A percentile compares a stretch with the other conserved stretches of the same genome.
phyloP scores from a whole-genome alignment of 495 filamentous ascomycete genomes.

The Penicillium samsonianum region DNA sequence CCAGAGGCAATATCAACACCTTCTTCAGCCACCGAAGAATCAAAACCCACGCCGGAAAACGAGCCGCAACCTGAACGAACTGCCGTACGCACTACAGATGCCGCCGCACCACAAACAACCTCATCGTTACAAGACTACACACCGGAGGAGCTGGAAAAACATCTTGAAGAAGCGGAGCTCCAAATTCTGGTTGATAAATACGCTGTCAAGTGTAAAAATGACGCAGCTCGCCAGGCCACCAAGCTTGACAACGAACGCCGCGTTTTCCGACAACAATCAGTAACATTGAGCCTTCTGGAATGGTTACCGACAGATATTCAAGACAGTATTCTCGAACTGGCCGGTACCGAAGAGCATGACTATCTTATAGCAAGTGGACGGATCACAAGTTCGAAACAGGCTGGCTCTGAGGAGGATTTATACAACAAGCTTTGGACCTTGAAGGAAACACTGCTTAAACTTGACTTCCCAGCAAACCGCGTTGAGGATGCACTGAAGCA shows the following conservation, averaged over 20 bases:
- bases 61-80: slow-evolving; percentile 37
- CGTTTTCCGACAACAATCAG: slow-evolving; percentile 71
- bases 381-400: slow-evolving; percentile 31
- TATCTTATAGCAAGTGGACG: slow-evolving; percentile 34
- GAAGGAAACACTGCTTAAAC: slow-evolving; percentile 62
- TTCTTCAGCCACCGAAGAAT: slow-evolving; percentile 34
- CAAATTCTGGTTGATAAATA: slow-evolving; percentile 82
- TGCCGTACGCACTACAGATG: slow-evolving; percentile 22
- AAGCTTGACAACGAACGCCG: slow-evolving; percentile 79
- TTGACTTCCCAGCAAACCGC: slow-evolving; percentile 65
- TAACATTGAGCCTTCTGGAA: slow-evolving; percentile 65
- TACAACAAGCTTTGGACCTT: slow-evolving; percentile 78
- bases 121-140: slow-evolving; percentile 55
- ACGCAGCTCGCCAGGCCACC: slow-evolving; percentile 65
- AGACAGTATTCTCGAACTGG: slow-evolving; percentile 66
- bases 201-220: slow-evolving; percentile 65
- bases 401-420: slow-evolving; percentile 67
- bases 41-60: slow-evolving; percentile 44
- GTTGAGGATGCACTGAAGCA: slow-evolving; percentile 66
- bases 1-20: slow-evolving; percentile 32
- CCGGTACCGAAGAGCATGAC: slow-evolving; percentile 43
- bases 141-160: slow-evolving; percentile 81
- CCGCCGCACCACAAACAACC: slow-evolving; percentile 21
- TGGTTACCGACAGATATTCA: slow-evolving; percentile 82
- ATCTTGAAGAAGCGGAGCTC: slow-evolving; percentile 78